These are phyloP conservation scores for Aspergillus texensis DNA, from an alignment of 2,329 filamentous ascomycete genomes.

Conservation along the genomic window DNA sequence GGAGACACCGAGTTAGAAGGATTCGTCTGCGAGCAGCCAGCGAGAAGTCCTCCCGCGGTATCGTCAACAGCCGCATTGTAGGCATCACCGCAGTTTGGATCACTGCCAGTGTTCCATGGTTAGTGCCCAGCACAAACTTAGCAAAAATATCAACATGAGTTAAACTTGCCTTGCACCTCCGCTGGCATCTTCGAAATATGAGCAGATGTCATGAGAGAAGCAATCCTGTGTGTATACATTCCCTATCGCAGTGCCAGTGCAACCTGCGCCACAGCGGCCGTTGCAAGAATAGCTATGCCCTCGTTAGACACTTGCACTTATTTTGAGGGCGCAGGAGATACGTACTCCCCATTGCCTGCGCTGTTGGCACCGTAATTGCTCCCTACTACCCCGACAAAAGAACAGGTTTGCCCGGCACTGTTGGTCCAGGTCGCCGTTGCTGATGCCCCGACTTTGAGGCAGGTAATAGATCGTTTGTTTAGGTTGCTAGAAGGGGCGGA, in stretches of 20 bases:
- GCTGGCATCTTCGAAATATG: constrained; percentile 20
- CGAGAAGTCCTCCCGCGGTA: not conserved
- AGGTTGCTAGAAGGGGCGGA: not conserved
- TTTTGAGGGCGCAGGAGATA: not conserved
- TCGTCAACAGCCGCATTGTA: not conserved
- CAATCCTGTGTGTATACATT: constrained; percentile 24
- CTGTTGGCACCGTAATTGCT: not conserved
- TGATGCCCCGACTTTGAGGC: not conserved
- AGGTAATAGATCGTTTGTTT: not conserved
- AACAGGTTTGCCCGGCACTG: not conserved
- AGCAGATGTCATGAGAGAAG: constrained; percentile 26
- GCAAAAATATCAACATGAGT: not conserved
- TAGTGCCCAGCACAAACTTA: not conserved
- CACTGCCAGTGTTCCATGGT: not conserved
- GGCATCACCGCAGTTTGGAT: not conserved
- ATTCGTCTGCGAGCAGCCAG: not conserved
- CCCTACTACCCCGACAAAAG: not conserved
- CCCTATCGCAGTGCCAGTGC: constrained; percentile 15
- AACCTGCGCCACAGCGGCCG: constrained; percentile 22
- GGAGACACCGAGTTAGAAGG: not conserved
- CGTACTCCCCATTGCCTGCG: not conserved
- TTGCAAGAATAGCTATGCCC: constrained; percentile 21
- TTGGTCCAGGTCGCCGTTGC: not conserved
- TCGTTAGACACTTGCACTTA: not conserved
- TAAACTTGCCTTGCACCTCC: constrained; percentile 14